Conservation (phyloP, 2,329 filamentous ascomycete genomes). For the Dendryphion nanum region DNA sequence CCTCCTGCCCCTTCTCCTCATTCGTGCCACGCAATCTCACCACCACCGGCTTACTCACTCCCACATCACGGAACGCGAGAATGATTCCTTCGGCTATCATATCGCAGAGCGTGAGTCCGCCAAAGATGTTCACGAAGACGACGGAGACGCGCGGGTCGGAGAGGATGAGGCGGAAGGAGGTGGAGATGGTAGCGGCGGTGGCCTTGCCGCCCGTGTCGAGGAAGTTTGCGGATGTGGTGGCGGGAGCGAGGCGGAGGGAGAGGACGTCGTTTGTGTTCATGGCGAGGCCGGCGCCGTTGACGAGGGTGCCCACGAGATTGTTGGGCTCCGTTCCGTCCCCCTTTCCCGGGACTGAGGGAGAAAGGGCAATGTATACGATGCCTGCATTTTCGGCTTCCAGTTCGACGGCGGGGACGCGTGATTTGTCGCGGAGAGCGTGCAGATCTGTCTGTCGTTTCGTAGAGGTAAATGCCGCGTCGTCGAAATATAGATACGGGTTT, state of each 20-base stretch:
- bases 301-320: conserved; percentile 73
- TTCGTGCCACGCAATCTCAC: conserved; percentile 78
- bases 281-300: conserved; percentile 85
- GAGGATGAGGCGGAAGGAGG: conserved; percentile 71
- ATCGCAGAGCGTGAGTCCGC: conserved; percentile 69
- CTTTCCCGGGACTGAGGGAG: conserved; percentile 7
- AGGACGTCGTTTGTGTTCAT: conserved; percentile 91
- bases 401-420: conserved; percentile 55
- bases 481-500: conserved; percentile 62
- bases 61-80: conserved; percentile 67
- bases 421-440: conserved; percentile 55
- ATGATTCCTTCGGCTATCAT: conserved; percentile 79
- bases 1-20: conserved; percentile 73
- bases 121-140: conserved; percentile 71
- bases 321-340: conserved; percentile 24
- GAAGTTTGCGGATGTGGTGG: conserved; percentile 73
- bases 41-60: conserved; percentile 66
- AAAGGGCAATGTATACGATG: conserved; percentile 73
- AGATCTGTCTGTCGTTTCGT: conserved; percentile 61
- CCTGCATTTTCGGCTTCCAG: conserved; percentile 65
- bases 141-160: conserved; percentile 70
- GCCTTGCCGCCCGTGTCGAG: conserved; percentile 89
- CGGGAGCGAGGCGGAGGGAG: conserved; percentile 57
- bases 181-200: conserved; percentile 75
- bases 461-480: conserved; percentile 67